Evolutionary conservation across 2,329 filamentous ascomycete species (phyloP), one percentile per base, ranked within the genome.

Genomic region (Colletotrichum tropicicola): DNA sequence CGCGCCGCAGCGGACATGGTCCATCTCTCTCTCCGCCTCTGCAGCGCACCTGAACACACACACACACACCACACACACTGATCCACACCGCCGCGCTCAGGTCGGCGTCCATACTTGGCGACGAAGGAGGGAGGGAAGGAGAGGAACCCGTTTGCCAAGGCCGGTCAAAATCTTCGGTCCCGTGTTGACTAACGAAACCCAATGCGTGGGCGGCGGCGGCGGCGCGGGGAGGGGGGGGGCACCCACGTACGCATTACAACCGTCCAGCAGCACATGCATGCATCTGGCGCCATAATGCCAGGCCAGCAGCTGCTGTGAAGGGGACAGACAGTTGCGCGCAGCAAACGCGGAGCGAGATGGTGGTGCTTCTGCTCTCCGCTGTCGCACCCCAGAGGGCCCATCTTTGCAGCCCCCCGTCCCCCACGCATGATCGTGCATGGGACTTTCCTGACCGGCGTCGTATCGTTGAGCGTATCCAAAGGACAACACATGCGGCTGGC

Each of bases 61-160:
- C 28, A 35, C 41, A 37, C 21, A 35, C 13, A 17, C n/a, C 37
- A 37, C 27, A 30, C 54, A 10, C 51, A 43, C 15, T 9, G 35
- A 35, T 49, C 53, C 59, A 62, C 53, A 53, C 55, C 45, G 60
- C 60, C 60, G 55, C 39, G 23, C n/a, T 25, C 45, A 41, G 41
- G 9, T 35, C 32, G 32, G 32, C 32, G n/a, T 35, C 7, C 32
- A 15, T 35, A 6, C 32, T 35, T 35, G 32, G 32, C 32, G 27
- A 30, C n/a, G 23, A 35, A 21, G 23, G 17, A 8, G 39, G 8
- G 39, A 41, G 13, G 44, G 30, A 45, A 25, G 19, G 45, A 37
- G 55, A 19, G 12, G 17, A 6, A 43, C 25, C 55, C 55, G 8
- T 28, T 32, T 47, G 60, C 47, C 60, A 63, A 59, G 60, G 19